Evolutionary conservation across 345 rosid genomes (phyloP).

Genomic region (Moricandia arvensis): DNA sequence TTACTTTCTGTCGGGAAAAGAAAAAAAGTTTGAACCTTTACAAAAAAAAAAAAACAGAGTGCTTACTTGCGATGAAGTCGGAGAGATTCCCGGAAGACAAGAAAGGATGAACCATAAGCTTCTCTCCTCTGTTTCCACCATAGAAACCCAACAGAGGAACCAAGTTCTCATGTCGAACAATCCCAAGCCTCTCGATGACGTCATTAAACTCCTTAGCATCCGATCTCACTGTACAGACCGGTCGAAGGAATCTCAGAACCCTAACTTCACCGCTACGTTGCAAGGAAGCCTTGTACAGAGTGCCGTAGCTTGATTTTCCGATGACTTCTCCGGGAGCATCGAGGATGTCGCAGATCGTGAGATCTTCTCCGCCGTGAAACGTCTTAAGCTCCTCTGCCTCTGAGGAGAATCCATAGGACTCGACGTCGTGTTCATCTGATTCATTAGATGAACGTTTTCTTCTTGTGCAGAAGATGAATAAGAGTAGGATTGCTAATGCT

Average conservation of each 20-base stretch:
- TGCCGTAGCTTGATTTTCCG: conserved; percentile 83
- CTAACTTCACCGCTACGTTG: conserved; percentile 49
- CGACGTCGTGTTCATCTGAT: conserved; percentile 39
- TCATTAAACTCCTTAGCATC: conserved; percentile 46
- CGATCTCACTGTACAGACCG: conserved; percentile 53
- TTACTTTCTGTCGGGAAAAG: conserved; percentile 19
- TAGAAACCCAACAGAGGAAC: conserved; percentile 90
- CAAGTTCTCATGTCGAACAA: conserved; percentile 67
- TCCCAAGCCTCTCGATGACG: conserved; percentile 56
- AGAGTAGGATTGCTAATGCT: conserved; percentile 33
- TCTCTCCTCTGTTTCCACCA: conserved; percentile 83
- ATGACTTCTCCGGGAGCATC: conserved; percentile 98
- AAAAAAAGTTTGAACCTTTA: background rate
- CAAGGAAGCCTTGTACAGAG: conserved; percentile 76
- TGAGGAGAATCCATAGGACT: conserved; percentile 24
- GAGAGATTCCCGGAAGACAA: conserved; percentile 62
- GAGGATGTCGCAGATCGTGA: conserved; percentile 71
- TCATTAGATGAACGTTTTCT: conserved; percentile 31
- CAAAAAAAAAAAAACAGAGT: background rate
- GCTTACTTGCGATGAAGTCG: conserved; percentile 69
- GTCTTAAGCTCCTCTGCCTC: conserved; percentile 57
- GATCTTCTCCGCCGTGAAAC: conserved; percentile 69
- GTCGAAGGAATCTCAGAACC: conserved; percentile 81
- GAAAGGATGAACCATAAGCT: conserved; percentile 86
- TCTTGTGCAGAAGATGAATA: conserved; percentile 32